Base-by-base conservation (phyloP, 31 red algal species). In the Endocladia muricata region DNA sequence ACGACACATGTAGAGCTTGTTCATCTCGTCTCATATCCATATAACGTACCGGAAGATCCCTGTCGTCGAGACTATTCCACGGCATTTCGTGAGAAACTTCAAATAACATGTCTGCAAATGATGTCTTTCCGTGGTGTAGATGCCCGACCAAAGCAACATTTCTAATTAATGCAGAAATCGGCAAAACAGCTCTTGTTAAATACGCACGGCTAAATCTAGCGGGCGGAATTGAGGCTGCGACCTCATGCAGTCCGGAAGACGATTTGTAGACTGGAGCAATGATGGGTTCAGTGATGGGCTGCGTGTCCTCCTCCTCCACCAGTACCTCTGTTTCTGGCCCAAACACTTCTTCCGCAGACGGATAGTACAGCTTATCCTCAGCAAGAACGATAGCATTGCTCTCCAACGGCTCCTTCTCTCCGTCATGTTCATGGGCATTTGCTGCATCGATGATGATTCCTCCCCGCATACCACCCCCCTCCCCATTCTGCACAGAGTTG, bases 121-220 rank as follows among this genome's bases (percentile, higher is more conserved):
- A 77, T 17, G 96, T 99, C 59, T 99, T 99, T n/a, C 96, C 96
- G 47, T 93, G 88, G 63, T 99, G 96, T 35, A 93, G 73, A 83
- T 89, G 82, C 21, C 96, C 96, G 22, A 91, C 89, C 37, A 99
- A 37, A 35, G 92, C 88, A 56, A 95, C 59, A 74, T 90, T 95
- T 39, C 92, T 58, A 17, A 73, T 28, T 25, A 89, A 71, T 13
- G 23, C 19, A n/a, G 84, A 68, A 28, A 38, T 33, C 26, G 40
- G 26, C 41, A 81, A 41, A 9, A 86, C 44, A 13, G 77, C 86
- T 29, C 38, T 54, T 5, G 85, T 76, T 2, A 93, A 38, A 61
- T 86, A 93, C 9, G 42, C 65, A 11, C 58, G 60, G 32, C 63
- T 75, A 47, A 79, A 89, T 3, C 64, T 84, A 1, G 87, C 64